Conservation (phyloP, 306 rosid species). For the Sindora glabra region DNA sequence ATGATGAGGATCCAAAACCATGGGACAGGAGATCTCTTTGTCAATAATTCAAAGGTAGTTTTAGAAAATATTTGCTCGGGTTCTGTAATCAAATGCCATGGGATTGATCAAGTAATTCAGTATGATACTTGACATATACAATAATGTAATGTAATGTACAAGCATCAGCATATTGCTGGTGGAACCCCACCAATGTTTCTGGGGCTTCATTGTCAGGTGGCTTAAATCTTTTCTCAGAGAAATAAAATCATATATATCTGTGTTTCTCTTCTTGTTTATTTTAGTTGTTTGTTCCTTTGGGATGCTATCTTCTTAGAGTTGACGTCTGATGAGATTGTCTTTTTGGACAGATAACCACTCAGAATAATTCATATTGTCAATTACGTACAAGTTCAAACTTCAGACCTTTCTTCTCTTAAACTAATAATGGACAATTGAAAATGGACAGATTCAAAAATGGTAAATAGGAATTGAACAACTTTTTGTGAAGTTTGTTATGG, state of each 20-base stretch:
- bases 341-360: neutral
- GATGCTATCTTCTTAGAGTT: neutral
- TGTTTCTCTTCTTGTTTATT: too few relatives aligned
- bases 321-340: neutral
- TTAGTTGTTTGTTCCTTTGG: neutral
- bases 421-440: too few relatives aligned
- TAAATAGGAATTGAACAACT: too few relatives aligned
- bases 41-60: constrained; percentile 47
- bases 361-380: neutral
- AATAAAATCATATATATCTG: too few relatives aligned
- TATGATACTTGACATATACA: constrained; percentile 23
- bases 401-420: neutral
- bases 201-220: neutral
- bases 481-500: too few relatives aligned
- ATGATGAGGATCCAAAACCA: constrained; percentile 44
- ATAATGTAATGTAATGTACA: neutral
- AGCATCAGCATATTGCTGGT: neutral
- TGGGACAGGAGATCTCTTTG: constrained; percentile 31
- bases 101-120: constrained; percentile 41
- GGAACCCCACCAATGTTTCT: neutral
- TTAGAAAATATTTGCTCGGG: constrained; percentile 40
- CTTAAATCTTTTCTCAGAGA: too few relatives aligned
- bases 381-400: too few relatives aligned
- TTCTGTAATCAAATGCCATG: constrained; percentile 49
- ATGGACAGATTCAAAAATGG: too few relatives aligned